Percentiles rank a stretch among this genome's conserved stretches.
Evolutionary conservation across 1,284 basidiomycete species (phyloP).

Genomic region (Cystobasidiaceae sp.): DNA sequence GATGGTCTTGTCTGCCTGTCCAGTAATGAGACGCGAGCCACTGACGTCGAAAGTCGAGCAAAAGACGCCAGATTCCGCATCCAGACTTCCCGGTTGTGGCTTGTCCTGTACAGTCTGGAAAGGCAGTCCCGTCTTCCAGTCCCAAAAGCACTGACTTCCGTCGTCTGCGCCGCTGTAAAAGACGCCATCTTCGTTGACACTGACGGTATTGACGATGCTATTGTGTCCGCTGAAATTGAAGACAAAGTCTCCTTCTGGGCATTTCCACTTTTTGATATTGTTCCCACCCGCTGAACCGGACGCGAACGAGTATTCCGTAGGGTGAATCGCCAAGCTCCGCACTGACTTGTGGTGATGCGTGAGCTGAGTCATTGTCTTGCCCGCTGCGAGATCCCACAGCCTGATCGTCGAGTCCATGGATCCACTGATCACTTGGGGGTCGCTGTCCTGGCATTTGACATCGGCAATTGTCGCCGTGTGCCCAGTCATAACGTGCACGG

Average conservation of each 20-base stretch:
- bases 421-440: conserved; percentile 95
- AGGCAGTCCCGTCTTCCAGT: conserved; percentile 86
- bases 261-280: conserved; percentile 99
- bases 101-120: conserved; percentile 93
- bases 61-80: conserved; percentile 84
- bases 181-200: conserved; percentile 90
- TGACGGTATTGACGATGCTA: conserved; percentile 92
- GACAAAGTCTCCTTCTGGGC: conserved; percentile 74
- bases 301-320: conserved; percentile 92
- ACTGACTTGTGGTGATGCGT: conserved; percentile 99
- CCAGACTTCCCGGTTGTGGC: conserved; percentile 92
- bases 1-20: conserved; percentile 97
- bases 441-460: conserved; percentile 89
- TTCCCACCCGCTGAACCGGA: conserved; percentile 91
- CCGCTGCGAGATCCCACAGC: conserved; percentile 97
- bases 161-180: conserved; percentile 75
- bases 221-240: conserved; percentile 77
- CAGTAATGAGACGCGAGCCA: conserved; percentile 89
- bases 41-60: conserved; percentile 95
- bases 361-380: conserved; percentile 83
- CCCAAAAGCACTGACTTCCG: conserved; percentile 56
- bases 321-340: conserved; percentile 85
- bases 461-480: conserved; percentile 92
- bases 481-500: conserved; percentile 86
- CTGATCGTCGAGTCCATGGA: conserved; percentile 96